Conservation (phyloP, 2,329 filamentous ascomycete genomes). For the Epichloe typhina region DNA sequence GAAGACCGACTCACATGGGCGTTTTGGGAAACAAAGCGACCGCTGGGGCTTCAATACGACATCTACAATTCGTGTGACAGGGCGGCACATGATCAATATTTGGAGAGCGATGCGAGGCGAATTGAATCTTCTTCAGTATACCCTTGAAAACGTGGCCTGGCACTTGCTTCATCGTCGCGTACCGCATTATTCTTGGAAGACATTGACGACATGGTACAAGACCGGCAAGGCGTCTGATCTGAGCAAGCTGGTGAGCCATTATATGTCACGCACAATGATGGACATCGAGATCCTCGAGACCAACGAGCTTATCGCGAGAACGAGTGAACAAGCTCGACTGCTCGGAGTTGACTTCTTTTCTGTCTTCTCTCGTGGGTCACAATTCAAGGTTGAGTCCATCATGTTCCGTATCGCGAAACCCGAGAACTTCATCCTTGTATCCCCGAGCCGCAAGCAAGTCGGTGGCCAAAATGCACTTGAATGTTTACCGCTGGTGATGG, state of each 20-base stretch:
- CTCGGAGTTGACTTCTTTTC: constrained; percentile 95
- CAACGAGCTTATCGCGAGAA: constrained; percentile 78
- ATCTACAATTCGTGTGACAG: constrained; percentile 83
- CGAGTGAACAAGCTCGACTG: constrained; percentile 85
- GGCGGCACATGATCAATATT: constrained; percentile 90
- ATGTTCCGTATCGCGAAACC: constrained; percentile 99
- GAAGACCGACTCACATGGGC: constrained; percentile 68
- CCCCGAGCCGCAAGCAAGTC: constrained; percentile 82
- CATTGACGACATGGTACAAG: constrained; percentile 71
- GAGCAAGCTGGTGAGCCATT: constrained; percentile 65
- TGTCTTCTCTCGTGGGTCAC: constrained; percentile 85
- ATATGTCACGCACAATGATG: constrained; percentile 59
- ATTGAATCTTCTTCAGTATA: constrained; percentile 83
- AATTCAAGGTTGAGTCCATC: constrained; percentile 96
- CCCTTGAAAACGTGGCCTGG: constrained; percentile 90
- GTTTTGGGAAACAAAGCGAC: constrained; percentile 76
- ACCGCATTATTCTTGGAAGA: constrained; percentile 71
- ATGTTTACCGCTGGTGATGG: constrained; percentile 91
- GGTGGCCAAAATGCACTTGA: constrained; percentile 89
- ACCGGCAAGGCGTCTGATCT: constrained; percentile 57
- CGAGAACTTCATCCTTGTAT: constrained; percentile 83
- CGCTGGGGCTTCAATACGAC: constrained; percentile 91
- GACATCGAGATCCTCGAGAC: constrained; percentile 84
- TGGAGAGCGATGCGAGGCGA: constrained; percentile 95
- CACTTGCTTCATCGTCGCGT: constrained; percentile 78